Evolutionary conservation across 1,284 basidiomycete genomes (phyloP), one percentile per base, ranked within the genome.

Genomic region (Austroboletus niveus): DNA sequence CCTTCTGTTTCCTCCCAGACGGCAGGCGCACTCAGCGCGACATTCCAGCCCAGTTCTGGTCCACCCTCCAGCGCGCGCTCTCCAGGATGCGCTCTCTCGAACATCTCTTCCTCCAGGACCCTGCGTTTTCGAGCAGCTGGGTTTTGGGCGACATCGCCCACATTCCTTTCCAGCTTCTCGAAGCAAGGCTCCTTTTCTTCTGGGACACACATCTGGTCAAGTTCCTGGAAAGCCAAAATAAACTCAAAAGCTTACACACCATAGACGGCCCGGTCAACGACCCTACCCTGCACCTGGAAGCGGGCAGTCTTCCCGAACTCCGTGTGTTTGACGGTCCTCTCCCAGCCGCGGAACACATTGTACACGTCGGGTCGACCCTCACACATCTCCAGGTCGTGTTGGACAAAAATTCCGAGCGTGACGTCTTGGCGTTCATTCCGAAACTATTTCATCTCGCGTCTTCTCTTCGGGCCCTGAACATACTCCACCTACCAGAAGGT

Each of bases 221-320:
- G 48, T 66, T 70, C 53, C 53, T 69, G 38, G 66, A 69, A 47
- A 69, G 61, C 54, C 68, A 66, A 51, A 69, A 68, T 43, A 68
- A 65, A 47, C 63, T 66, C 45, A 56, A 47, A 53, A 68, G 55
- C 32, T 49, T 70, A 48, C 59, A 63, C 48, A 58, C 53, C 29
- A 32, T 56, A 15, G 63, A 68, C 41, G 68, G 68, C 15, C 57
- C 67, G 31, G 54, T 40, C 53, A 45, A 42, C 30, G 61, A 69
- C 47, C 38, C 63, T 31, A n/a, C 55, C n/a, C 8, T 61, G 7
- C 55, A 57, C 27, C 52, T 66, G 3, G 66, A 69, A 52, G 49
- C 55, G 22, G 68, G 64, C 29, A 69, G 64, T 47, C 67, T 70
- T 8, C 54, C 68, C 30, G 55, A 54, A 24, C 57, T 70, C 42